phyloP scores from a whole-genome alignment of 2,329 filamentous ascomycete species.

The Pseudogymnoascus sp. region DNA sequence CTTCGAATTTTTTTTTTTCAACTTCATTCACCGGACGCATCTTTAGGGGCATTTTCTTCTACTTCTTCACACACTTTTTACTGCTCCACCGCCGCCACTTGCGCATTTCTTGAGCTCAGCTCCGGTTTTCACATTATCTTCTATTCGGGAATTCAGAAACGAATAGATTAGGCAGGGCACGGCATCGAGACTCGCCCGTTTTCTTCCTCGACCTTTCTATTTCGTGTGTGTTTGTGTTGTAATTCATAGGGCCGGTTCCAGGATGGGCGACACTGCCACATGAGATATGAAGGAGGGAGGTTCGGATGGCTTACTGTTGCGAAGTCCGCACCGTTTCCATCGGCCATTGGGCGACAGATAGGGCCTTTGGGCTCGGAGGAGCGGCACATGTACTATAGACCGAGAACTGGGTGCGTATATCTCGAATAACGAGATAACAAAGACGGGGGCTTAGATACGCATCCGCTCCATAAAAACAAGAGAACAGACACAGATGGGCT shows the following conservation, averaged over 20 bases:
- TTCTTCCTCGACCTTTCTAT: neutral
- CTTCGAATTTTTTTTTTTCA: neutral
- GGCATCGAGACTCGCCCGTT: neutral
- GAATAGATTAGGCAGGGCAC: neutral
- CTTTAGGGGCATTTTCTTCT: neutral
- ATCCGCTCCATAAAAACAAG: neutral
- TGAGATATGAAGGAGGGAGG: neutral
- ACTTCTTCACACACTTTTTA: neutral
- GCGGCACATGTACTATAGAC: neutral
- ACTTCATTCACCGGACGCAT: conserved; percentile 1
- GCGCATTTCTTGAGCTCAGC: neutral
- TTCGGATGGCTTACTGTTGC: neutral
- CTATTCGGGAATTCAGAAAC: conserved; percentile 2
- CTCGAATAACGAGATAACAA: neutral
- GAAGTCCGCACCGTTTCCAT: neutral
- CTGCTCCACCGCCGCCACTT: neutral
- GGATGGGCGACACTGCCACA: neutral
- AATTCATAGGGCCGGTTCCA: conserved; percentile 2
- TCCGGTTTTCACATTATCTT: neutral
- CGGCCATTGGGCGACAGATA: neutral
- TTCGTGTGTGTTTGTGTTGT: neutral
- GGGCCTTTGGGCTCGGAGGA: neutral
- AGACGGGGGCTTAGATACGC: neutral
- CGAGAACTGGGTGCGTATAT: neutral
- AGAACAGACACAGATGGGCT: neutral